Percentiles rank a stretch among this genome's conserved stretches.
These are phyloP conservation scores for Diaporthe sp. DNA, from an alignment of 2,329 filamentous ascomycete species.

Conservation along the genomic window DNA sequence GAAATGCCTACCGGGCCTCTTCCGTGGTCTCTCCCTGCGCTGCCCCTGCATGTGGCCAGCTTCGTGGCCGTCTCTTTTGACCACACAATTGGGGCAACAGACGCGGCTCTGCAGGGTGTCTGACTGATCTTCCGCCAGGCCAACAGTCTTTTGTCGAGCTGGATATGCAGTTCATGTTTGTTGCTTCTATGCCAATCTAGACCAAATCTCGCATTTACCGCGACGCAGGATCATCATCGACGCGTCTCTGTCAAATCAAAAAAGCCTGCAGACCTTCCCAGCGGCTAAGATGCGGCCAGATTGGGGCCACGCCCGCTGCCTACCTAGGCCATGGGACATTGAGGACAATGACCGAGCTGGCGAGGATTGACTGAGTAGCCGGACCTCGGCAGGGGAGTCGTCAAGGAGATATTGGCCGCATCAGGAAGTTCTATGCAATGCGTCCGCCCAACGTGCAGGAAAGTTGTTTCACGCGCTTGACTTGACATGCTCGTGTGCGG, in stretches of 20 bases:
- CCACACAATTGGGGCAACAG: slow-evolving; percentile 36
- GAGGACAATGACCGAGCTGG: slow-evolving; percentile 19
- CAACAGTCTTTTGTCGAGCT: not conserved
- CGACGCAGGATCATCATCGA: not conserved
- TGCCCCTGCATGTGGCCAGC: slow-evolving; percentile 31
- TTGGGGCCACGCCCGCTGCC: not conserved
- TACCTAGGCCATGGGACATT: not conserved
- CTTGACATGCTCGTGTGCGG: slow-evolving; percentile 18
- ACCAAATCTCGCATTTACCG: not conserved
- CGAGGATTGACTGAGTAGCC: slow-evolving; percentile 28
- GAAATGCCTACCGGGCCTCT: slow-evolving; percentile 15
- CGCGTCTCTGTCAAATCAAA: slow-evolving; percentile 18
- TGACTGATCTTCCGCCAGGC: not conserved
- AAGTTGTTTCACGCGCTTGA: slow-evolving; percentile 23
- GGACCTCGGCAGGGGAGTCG: not conserved
- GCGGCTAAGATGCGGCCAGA: slow-evolving; percentile 36
- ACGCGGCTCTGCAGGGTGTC: slow-evolving; percentile 32
- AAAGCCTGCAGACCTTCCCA: not conserved
- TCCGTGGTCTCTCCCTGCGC: not conserved
- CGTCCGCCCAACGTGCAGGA: slow-evolving; percentile 35
- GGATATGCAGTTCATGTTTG: not conserved
- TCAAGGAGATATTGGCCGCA: slow-evolving; percentile 20
- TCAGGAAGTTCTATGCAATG: slow-evolving; percentile 27
- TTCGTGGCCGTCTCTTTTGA: slow-evolving; percentile 10
- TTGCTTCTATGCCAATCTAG: not conserved